Conservation (phyloP, 164 flowering plant species). For the Nymphaea colorata region DNA sequence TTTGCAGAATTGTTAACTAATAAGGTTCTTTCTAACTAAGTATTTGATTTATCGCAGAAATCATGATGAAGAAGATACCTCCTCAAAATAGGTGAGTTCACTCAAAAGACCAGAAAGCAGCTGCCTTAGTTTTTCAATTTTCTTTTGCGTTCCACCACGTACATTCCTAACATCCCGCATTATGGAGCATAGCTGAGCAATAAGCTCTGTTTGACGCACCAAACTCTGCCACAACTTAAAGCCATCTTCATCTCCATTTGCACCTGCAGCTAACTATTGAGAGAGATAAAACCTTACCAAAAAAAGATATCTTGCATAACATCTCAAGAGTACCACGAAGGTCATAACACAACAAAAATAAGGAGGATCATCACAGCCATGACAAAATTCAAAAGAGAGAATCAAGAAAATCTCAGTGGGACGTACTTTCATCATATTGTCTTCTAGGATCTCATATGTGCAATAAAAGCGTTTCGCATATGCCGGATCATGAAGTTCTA, state of each 20-base stretch:
- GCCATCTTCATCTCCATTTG: constrained; percentile 78
- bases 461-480: constrained; percentile 87
- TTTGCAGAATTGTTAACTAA: not conserved
- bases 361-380: not conserved
- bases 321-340: not conserved
- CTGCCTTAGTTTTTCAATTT: constrained; percentile 94
- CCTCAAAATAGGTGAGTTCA: constrained; percentile 94
- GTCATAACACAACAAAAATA: not conserved
- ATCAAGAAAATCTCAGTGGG: not conserved
- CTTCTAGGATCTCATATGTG: constrained; percentile 85
- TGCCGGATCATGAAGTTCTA: constrained; percentile 94
- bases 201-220: constrained; percentile 93
- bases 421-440: constrained; percentile 79
- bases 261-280: constrained; percentile 52
- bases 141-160: constrained; percentile 92
- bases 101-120: constrained; percentile 97
- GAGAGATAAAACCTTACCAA: not conserved
- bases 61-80: constrained; percentile 35
- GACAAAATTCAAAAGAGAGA: not conserved
- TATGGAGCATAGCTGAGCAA: constrained; percentile 92
- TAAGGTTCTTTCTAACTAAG: not conserved
- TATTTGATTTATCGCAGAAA: not conserved
- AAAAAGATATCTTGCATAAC: not conserved
- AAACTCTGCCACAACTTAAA: constrained; percentile 86
- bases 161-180: constrained; percentile 93